phyloP scores from a whole-genome alignment of 257 asterid genomes.

The Gynochthodes officinalis region DNA sequence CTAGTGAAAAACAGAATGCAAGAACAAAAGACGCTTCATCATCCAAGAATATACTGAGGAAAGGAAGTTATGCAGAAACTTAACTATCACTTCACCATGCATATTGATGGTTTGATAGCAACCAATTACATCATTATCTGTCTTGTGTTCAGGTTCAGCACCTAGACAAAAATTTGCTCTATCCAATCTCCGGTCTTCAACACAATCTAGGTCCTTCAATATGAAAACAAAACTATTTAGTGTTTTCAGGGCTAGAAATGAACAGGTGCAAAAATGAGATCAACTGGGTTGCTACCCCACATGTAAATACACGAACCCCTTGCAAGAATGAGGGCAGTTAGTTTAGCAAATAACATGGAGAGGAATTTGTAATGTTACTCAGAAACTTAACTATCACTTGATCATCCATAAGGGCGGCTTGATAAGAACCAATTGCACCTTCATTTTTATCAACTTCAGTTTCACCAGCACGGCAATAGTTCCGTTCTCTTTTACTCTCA shows the following conservation, averaged over 20 bases:
- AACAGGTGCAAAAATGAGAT: background rate
- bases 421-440: background rate
- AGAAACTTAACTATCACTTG: slow-evolving; percentile 1
- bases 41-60: background rate
- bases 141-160: background rate
- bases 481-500: background rate
- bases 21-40: background rate
- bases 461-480: background rate
- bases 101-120: background rate
- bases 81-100: background rate
- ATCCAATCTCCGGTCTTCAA: background rate
- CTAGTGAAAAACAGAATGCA: background rate
- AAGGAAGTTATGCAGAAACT: background rate
- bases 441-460: background rate
- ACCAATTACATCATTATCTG: slow-evolving; percentile 39
- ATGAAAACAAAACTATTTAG: background rate
- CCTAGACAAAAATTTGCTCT: background rate
- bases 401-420: background rate
- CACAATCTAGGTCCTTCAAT: slow-evolving; percentile 1
- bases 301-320: background rate
- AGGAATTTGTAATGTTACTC: background rate
- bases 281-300: background rate
- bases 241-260: background rate
- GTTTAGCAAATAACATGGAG: background rate
- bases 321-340: background rate